phyloP scores from a whole-genome alignment of 495 filamentous ascomycete genomes.

The Penicillium waksmanii region DNA sequence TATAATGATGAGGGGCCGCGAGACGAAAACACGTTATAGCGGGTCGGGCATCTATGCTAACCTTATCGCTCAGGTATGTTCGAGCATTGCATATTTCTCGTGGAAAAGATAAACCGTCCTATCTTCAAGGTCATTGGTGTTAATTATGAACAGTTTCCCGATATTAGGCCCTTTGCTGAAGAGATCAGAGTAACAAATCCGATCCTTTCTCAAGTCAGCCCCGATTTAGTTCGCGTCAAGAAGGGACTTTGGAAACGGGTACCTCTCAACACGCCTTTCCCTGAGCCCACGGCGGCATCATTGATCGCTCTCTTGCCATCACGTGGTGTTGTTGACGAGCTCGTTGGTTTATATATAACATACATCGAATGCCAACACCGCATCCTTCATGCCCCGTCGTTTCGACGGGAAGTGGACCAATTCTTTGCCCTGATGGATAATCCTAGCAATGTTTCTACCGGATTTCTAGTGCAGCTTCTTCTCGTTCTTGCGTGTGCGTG shows the following conservation, averaged over 20 bases:
- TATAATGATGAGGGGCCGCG: slow-evolving; percentile 49
- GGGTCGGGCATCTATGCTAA: slow-evolving; percentile 50
- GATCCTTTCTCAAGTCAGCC: slow-evolving; percentile 40
- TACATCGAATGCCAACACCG: slow-evolving; percentile 60
- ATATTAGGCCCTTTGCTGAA: slow-evolving; percentile 46
- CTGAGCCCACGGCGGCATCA: slow-evolving; percentile 34
- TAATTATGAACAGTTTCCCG: slow-evolving; percentile 38
- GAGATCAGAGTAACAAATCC: slow-evolving; percentile 45
- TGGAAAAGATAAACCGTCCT: neutral
- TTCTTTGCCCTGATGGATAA: slow-evolving; percentile 48
- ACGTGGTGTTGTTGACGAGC: slow-evolving; percentile 51
- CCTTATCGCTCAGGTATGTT: slow-evolving; percentile 44
- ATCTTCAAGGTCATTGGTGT: neutral
- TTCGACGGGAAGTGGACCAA: slow-evolving; percentile 54
- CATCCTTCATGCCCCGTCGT: slow-evolving; percentile 62
- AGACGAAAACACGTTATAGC: slow-evolving; percentile 48
- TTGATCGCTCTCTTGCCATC: slow-evolving; percentile 41
- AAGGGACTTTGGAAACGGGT: slow-evolving; percentile 41
- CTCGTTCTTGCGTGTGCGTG: slow-evolving; percentile 67
- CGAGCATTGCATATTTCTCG: neutral
- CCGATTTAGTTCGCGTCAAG: slow-evolving; percentile 40
- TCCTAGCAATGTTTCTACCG: slow-evolving; percentile 33
- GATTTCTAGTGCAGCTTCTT: slow-evolving; percentile 63
- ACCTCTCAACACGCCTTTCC: slow-evolving; percentile 39
- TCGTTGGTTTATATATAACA: slow-evolving; percentile 56